Evolutionary conservation across 1,284 basidiomycete genomes (phyloP), one percentile per base, ranked within the genome.

Genomic region (Volvariella volvacea): DNA sequence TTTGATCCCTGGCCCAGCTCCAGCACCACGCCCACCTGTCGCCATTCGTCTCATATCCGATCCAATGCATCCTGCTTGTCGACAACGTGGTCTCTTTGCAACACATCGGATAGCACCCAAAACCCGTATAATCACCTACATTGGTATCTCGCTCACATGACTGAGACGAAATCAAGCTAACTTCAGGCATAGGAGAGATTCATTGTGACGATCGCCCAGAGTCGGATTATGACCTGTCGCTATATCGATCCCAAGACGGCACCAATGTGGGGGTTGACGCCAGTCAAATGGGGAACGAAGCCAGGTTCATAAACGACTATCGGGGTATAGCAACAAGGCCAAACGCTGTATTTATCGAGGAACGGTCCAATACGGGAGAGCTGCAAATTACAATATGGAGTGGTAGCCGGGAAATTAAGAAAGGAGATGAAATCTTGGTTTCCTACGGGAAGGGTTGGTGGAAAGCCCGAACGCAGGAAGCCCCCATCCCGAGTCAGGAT

Each of bases 391-490:
- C 80, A 51, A 73, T 94, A 15, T 88, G 83, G 80, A 73, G 73
- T 46, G 54, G 51, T 45, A 65, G 62, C 37, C 69, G 75, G 30
- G 66, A 65, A 8, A 80, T 96, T 43, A 76, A 69, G 50, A 92
- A 88, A 58, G 88, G 89, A 1, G 80, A 91, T 12, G 93, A 96
- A 63, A 76, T 97, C 34, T 60, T 93, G 22, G 86, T 95, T 25
- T 90, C 84, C 17, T 96, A 96, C 58, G 92, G 92, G n/a, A 93
- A 93, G 57, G 74, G 77, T n/a, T 95, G 87, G 80, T 94, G 92
- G 92, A 66, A 62, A 19, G 73, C 72, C 39, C 70, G 78, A 45
- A 44, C 51, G 34, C 44, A 47, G 42, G 45, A 45, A 32, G 44
- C n/a, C n/a, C n/a, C n/a, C n/a, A n/a, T n/a, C n/a, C n/a, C n/a